A percentile compares a stretch with the other conserved stretches of the same genome.
Conservation (phyloP, 129 eudicot genomes). For the Erigeron canadensis region DNA sequence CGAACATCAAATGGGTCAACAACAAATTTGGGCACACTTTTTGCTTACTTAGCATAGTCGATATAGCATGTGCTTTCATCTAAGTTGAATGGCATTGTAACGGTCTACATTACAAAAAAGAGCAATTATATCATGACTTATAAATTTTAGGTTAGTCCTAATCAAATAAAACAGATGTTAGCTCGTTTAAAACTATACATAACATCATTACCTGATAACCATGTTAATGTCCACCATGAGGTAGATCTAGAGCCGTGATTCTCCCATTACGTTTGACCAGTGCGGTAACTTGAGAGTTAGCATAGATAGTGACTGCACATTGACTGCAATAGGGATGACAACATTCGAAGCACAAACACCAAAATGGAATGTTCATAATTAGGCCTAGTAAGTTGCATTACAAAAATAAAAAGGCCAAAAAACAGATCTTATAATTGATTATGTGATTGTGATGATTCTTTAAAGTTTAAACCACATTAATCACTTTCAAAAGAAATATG, state of each 20-base stretch:
- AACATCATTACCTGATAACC: slow-evolving; percentile 92
- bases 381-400: not conserved
- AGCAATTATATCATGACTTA: slow-evolving; percentile 10
- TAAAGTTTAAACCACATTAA: not conserved
- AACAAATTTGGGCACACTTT: too few relatives aligned
- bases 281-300: slow-evolving; percentile 92
- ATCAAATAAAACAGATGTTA: not conserved
- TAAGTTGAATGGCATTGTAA: slow-evolving; percentile 92
- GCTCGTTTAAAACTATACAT: too few relatives aligned
- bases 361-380: not conserved
- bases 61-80: slow-evolving; percentile 85
- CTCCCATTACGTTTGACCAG: slow-evolving; percentile 86
- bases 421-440: too few relatives aligned
- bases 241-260: slow-evolving; percentile 98
- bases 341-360: slow-evolving; percentile 12
- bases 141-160: not conserved
- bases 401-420: too few relatives aligned
- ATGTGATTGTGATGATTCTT: not conserved
- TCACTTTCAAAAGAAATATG: not conserved
- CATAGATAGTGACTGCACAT: slow-evolving; percentile 72
- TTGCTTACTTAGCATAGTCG: slow-evolving; percentile 78
- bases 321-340: slow-evolving; percentile 37
- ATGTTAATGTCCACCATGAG: slow-evolving; percentile 98
- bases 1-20: slow-evolving; percentile 72
- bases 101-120: slow-evolving; percentile 53